Base-by-base conservation (phyloP, 1,284 basidiomycete species). In the Jaminaea rosea region DNA sequence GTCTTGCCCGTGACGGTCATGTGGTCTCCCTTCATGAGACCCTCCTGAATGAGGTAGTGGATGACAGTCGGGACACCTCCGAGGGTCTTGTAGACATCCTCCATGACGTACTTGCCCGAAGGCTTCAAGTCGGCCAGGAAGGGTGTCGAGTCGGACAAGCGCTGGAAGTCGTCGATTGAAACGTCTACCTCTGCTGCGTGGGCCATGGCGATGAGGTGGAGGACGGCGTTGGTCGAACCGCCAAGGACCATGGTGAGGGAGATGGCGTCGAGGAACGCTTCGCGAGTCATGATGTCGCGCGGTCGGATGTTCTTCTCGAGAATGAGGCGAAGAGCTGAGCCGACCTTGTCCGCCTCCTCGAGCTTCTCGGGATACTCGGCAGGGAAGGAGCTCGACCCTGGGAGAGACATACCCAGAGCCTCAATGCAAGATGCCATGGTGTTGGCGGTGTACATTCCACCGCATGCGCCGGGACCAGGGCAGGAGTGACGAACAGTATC, bases 41-140 rank as follows among this genome's bases (percentile, higher is more conserved):
- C 59, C 41, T 72, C 53, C 56, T 72, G 68, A 47, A 73, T 71
- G 39, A 63, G 56, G 59, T 73, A 73, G 44, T 73, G 62, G 32
- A 72, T 63, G 52, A 93, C 81, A 74, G 64, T 63, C 4, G 69
- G 72, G 46, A 73, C 64, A 31, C 70, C 71, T 28, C 67, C 68
- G 29, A 70, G 52, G 23, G 60, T 53, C 26, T 60, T 65, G 55
- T 69, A 66, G 8, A 73, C 68, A 31, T 73, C 71, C 29, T 73
- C 71, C 71, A 73, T 73, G 26, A 72, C 69, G 52, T 73, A 73
- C 52, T 71, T 71, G 49, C 71, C 71, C 15, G 63, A 67, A 1
- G 71, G 71, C 56, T 73, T 73, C 49, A 73, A 58, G 51, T 73
- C 59, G 32, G 71, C 71, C 39, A 73, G 57, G 64, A 73, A 72